Conservation (phyloP, 164 flowering plant species). For the Paratinospora sagittata region DNA sequence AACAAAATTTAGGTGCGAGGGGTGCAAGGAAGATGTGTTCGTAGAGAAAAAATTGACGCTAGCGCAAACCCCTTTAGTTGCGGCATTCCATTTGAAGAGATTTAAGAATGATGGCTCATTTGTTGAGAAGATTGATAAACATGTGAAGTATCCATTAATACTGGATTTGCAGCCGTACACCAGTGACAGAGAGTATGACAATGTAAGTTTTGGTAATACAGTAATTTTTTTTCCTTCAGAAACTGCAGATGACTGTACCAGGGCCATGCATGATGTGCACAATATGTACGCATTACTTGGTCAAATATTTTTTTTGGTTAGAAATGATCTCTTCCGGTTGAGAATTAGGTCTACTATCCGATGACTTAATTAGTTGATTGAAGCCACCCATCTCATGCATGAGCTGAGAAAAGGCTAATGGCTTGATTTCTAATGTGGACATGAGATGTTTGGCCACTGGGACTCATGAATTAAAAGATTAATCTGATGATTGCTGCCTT, state of each 20-base stretch:
- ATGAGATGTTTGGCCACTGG: not conserved
- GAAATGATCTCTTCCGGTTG: not conserved
- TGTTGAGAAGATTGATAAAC: slow-evolving; percentile 70
- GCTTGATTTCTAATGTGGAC: not conserved
- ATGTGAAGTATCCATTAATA: slow-evolving; percentile 61
- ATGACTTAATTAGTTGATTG: not conserved
- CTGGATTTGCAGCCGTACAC: slow-evolving; percentile 67
- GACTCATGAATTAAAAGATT: too few species aligned
- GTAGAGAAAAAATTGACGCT: slow-evolving; percentile 71
- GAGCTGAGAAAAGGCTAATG: not conserved
- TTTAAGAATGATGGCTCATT: slow-evolving; percentile 59
- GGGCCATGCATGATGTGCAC: not conserved
- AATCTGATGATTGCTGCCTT: not conserved
- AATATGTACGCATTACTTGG: not conserved
- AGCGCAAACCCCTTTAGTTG: slow-evolving; percentile 56
- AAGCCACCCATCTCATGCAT: not conserved
- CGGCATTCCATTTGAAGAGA: slow-evolving; percentile 81
- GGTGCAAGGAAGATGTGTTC: slow-evolving; percentile 56
- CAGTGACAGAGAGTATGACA: slow-evolving; percentile 13
- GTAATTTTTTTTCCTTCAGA: not conserved
- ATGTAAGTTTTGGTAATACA: slow-evolving; percentile 39
- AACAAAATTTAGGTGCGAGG: slow-evolving; percentile 57
- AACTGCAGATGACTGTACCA: not conserved
- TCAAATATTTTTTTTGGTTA: not conserved
- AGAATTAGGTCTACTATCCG: not conserved